Evolutionary conservation across 129 eudicot genomes (phyloP).

Genomic region (Artemisia tridentata): DNA sequence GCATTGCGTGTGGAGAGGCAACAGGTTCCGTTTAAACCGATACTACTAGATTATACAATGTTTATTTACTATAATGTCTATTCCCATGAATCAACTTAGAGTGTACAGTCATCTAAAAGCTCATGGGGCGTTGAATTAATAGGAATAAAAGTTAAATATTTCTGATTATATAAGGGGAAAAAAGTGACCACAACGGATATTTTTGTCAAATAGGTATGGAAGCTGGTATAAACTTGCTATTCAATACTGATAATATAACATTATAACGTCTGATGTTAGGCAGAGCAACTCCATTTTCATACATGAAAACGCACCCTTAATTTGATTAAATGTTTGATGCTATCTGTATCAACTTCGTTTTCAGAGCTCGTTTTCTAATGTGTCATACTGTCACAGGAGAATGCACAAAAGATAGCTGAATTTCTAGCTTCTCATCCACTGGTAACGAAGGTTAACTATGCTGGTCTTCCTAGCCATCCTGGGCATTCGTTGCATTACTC

Average conservation of each 20-base stretch:
- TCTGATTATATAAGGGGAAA: slow-evolving; percentile 9
- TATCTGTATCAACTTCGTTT: slow-evolving; percentile 64
- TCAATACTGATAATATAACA: no score
- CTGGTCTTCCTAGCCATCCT: slow-evolving; percentile 88
- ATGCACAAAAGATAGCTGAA: slow-evolving; percentile 93
- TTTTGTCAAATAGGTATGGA: no score
- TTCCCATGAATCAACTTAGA: not conserved
- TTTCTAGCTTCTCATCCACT: slow-evolving; percentile 80
- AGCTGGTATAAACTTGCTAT: no score
- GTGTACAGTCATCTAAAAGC: slow-evolving; percentile 22
- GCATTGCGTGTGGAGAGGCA: slow-evolving; percentile 94
- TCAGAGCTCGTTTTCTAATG: not conserved
- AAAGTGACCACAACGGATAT: slow-evolving; percentile 60
- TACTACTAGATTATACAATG: not conserved
- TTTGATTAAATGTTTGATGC: slow-evolving; percentile 39
- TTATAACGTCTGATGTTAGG: slow-evolving; percentile 33
- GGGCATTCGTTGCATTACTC: slow-evolving; percentile 86
- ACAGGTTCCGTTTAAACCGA: slow-evolving; percentile 59
- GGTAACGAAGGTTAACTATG: slow-evolving; percentile 83
- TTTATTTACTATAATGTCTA: slow-evolving; percentile 53
- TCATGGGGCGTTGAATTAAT: slow-evolving; percentile 87
- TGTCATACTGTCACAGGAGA: slow-evolving; percentile 49
- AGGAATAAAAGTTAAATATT: slow-evolving; percentile 77
- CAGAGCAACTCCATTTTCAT: slow-evolving; percentile 67
- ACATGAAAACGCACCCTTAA: slow-evolving; percentile 38